Evolutionary conservation across 176 grass and related monocot genomes (phyloP).

Genomic region (maize (Zea mays)): DNA sequence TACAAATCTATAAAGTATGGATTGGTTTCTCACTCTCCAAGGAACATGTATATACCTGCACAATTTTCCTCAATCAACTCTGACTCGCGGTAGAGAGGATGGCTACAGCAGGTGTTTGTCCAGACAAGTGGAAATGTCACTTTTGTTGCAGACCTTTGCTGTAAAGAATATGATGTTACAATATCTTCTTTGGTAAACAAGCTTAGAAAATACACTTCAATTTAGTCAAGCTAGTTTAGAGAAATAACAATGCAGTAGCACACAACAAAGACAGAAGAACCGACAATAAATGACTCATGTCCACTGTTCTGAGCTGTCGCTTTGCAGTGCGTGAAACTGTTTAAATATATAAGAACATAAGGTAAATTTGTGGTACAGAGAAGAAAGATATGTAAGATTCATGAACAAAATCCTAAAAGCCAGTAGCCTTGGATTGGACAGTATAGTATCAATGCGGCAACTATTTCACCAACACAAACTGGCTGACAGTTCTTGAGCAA

Average conservation of each 20-base stretch:
- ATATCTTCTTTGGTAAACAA: not conserved
- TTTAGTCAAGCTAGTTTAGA: not conserved
- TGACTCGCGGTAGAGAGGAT: slow-evolving; percentile 82
- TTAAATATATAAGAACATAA: not conserved
- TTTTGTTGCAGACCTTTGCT: slow-evolving; percentile 85
- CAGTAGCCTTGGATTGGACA: not conserved
- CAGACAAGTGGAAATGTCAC: slow-evolving; percentile 91
- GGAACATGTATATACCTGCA: slow-evolving; percentile 47
- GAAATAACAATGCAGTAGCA: not conserved
- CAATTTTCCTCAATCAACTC: slow-evolving; percentile 80
- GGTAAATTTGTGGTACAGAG: not conserved
- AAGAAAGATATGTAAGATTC: not conserved
- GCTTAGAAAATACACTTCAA: not conserved
- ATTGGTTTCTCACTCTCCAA: not conserved
- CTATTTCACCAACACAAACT: not conserved
- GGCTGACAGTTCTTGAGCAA: not conserved
- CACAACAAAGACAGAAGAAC: not conserved
- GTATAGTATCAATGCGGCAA: not conserved
- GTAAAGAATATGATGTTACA: slow-evolving; percentile 31
- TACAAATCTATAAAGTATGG: not conserved
- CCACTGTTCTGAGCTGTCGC: not conserved
- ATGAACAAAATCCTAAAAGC: not conserved
- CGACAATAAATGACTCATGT: slow-evolving; percentile 5
- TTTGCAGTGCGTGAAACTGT: slow-evolving; percentile 1
- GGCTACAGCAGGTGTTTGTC: slow-evolving; percentile 93